These are phyloP conservation scores for Pholiota adiposa DNA, from an alignment of 1,284 basidiomycete genomes.

Conservation along the genomic window DNA sequence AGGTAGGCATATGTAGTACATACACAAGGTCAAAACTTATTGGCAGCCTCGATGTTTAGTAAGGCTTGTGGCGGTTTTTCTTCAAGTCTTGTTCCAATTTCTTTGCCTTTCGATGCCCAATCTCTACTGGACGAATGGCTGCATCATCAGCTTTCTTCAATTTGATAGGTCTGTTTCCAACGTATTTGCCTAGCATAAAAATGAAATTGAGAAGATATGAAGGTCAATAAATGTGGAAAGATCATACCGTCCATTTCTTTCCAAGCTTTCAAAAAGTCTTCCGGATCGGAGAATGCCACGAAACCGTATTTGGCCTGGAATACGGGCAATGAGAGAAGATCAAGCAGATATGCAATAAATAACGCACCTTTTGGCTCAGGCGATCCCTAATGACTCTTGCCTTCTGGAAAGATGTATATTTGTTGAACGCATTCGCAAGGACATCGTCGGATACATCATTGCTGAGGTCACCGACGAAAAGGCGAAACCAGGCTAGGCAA, in stretches of 20 bases:
- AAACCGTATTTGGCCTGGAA: slow-evolving; percentile 94
- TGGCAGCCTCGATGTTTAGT: slow-evolving; percentile 14
- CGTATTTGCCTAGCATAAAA: slow-evolving; percentile 83
- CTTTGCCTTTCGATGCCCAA: slow-evolving; percentile 88
- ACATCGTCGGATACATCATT: slow-evolving; percentile 98
- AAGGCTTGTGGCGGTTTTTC: slow-evolving; percentile 65
- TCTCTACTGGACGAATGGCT: slow-evolving; percentile 88
- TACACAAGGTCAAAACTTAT: slow-evolving; percentile 14
- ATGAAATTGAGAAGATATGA: neutral
- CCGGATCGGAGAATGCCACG: slow-evolving; percentile 97
- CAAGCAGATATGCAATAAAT: neutral
- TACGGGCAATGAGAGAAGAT: neutral
- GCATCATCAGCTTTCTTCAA: slow-evolving; percentile 86
- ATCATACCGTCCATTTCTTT: slow-evolving; percentile 97
- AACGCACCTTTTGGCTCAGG: slow-evolving; percentile 80
- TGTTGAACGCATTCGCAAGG: slow-evolving; percentile 89
- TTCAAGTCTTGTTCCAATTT: slow-evolving; percentile 81
- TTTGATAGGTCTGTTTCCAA: slow-evolving; percentile 93
- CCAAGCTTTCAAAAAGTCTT: slow-evolving; percentile 98
- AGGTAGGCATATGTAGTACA: slow-evolving; percentile 20
- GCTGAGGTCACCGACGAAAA: slow-evolving; percentile 98
- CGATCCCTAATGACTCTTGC: slow-evolving; percentile 94
- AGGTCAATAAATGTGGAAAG: too few relatives aligned
- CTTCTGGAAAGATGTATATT: slow-evolving; percentile 92
- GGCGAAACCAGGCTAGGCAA: slow-evolving; percentile 87